Percentiles rank a stretch among this genome's conserved stretches.
Conservation (phyloP, 805 yeast genomes). For the Pichia ethanolica region DNA sequence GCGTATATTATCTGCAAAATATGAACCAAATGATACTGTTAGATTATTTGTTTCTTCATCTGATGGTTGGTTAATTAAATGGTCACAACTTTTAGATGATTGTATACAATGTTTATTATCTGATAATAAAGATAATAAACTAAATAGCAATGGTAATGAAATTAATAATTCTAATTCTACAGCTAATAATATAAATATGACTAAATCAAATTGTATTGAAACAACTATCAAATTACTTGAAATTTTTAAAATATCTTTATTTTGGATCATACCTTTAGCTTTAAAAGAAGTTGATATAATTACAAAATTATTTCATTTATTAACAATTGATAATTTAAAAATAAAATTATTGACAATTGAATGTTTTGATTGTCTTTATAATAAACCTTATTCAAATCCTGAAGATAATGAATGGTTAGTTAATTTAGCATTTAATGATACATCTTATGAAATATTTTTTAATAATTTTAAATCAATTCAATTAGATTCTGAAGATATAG, state of each 20-base stretch:
- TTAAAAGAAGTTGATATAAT: slow-evolving; percentile 61
- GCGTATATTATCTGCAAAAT: slow-evolving; percentile 50
- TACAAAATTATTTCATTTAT: slow-evolving; percentile 51
- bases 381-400: slow-evolving; percentile 60
- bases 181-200: slow-evolving; percentile 1
- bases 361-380: slow-evolving; percentile 81
- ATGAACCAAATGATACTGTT: slow-evolving; percentile 59
- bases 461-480: slow-evolving; percentile 57
- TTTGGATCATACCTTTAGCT: slow-evolving; percentile 81
- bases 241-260: slow-evolving; percentile 80
- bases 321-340: slow-evolving; percentile 50
- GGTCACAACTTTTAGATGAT: slow-evolving; percentile 51
- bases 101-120: slow-evolving; percentile 30
- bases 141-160: background rate
- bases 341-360: slow-evolving; percentile 82
- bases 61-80: slow-evolving; percentile 82
- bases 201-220: slow-evolving; percentile 5
- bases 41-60: slow-evolving; percentile 56
- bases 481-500: slow-evolving; percentile 57
- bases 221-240: slow-evolving; percentile 66
- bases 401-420: slow-evolving; percentile 72
- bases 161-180: background rate
- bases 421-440: slow-evolving; percentile 66
- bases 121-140: background rate
- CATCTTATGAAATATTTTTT: slow-evolving; percentile 64